Evolutionary conservation across 352 stramenopile species (phyloP).

Genomic region (Globisporangium mamillatum): DNA sequence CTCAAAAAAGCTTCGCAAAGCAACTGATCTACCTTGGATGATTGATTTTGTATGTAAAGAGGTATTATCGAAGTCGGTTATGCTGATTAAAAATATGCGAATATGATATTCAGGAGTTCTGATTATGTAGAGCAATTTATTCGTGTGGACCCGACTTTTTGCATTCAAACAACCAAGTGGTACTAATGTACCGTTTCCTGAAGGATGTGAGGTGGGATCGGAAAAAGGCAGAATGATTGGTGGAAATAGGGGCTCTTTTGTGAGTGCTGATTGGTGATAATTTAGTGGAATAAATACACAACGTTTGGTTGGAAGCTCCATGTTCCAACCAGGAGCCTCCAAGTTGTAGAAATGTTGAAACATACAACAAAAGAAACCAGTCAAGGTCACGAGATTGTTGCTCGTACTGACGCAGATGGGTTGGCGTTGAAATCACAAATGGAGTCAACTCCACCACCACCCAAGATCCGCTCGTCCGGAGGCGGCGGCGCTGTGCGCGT

Average conservation of each 20-base stretch:
- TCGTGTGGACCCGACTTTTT: not conserved
- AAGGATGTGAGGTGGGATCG: not conserved
- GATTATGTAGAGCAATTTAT: not conserved
- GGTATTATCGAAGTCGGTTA: not conserved
- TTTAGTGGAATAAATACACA: too few species aligned
- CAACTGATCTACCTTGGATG: slow-evolving; percentile 1
- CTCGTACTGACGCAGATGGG: not conserved
- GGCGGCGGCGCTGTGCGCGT: slow-evolving; percentile 20
- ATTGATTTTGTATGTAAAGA: not conserved
- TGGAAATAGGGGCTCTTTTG: not conserved
- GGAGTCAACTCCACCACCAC: not conserved
- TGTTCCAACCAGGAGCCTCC: too few species aligned
- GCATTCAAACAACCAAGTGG: not conserved
- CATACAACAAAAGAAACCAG: not conserved
- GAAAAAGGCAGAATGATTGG: not conserved
- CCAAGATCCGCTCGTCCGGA: not conserved
- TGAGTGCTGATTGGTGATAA: not conserved
- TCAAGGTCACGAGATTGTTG: not conserved
- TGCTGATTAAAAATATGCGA: too few species aligned
- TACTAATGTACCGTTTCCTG: not conserved
- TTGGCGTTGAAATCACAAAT: not conserved
- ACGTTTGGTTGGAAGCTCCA: not conserved
- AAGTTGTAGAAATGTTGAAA: too few species aligned
- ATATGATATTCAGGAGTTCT: too few species aligned
- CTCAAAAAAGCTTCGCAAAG: not conserved